Base-by-base conservation (phyloP, 306 rosid genomes). In the Rubus idaeus region DNA sequence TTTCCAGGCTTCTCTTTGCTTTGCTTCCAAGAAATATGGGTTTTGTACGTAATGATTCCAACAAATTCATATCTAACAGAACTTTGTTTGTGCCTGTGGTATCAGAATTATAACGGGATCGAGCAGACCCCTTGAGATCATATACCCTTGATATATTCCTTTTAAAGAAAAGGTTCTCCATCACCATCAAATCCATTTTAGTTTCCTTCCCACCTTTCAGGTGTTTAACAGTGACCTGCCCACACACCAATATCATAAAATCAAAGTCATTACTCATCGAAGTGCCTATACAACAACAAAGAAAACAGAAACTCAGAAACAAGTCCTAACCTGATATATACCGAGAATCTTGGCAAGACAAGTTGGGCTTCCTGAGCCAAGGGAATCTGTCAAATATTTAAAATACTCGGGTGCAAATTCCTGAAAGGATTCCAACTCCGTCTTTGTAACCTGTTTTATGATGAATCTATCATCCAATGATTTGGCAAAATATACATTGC, bases 281-380 rank as follows among this genome's bases (percentile, higher is more conserved):
- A 52, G 44, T 40, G 67, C 62, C 61, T 16, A 64, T 44, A 39
- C 35, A 23, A 14, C 58, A 41, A 41, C 45, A 1, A 5, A 51
- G 46, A 79, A 62, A 72, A 10, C 60, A 7, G 55, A 17, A 14
- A 70, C 30, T 17, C 50, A 41, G 68, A 3, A 83, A 50, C 44
- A 16, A 70, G 67, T 49, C 58, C 86, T 75, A 70, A 96, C 99
- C 97, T 91, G 98, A 87, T 84, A 96, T 53, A 93, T 87, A 60
- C 99, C 99, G 61, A 96, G 93, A 83, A 96, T 83, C 86, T 96
- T 96, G 55, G 99, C 99, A 75, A 96, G 98, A 80, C 99, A 92
- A 23, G 96, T 96, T 71, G 99, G 99, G 77, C 99, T 93, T 84
- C 98, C 91, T 0, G 88, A 73, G 83, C 75, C 53, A 8, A 91